Evolutionary conservation across 805 yeast genomes (phyloP).

Genomic region (Saccharomycopsis selenospora): DNA sequence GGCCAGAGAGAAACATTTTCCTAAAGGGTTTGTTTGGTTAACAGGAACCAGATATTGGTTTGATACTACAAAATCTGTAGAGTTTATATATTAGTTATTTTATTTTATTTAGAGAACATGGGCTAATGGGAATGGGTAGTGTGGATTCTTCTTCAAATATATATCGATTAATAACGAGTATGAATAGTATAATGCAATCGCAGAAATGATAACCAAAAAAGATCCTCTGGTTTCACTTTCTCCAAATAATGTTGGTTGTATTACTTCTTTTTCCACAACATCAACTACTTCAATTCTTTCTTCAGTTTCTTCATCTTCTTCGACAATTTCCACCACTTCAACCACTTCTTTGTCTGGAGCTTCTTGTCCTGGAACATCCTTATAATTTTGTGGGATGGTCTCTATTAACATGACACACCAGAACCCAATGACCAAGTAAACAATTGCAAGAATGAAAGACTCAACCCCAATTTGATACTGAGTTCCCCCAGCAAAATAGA

Average conservation of each 20-base stretch:
- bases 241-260: neutral
- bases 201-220: slow-evolving; percentile 23
- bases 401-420: slow-evolving; percentile 36
- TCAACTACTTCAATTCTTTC: neutral
- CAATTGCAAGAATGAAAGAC: slow-evolving; percentile 42
- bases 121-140: slow-evolving; percentile 39
- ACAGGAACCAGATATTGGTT: too few species aligned
- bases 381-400: slow-evolving; percentile 28
- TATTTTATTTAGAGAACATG: slow-evolving; percentile 3
- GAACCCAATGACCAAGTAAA: slow-evolving; percentile 42
- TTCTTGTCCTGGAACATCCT: neutral
- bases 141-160: slow-evolving; percentile 39
- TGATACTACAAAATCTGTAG: too few species aligned
- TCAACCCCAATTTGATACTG: slow-evolving; percentile 70
- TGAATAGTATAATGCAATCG: slow-evolving; percentile 29
- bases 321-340: neutral
- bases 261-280: neutral
- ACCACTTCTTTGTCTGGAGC: neutral
- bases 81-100: too few species aligned
- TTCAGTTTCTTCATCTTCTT: slow-evolving; percentile 6
- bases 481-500: slow-evolving; percentile 55
- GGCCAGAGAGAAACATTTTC: too few species aligned
- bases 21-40: too few species aligned
- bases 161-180: slow-evolving; percentile 39
- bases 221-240: slow-evolving; percentile 9